A percentile compares a stretch with the other conserved stretches of the same genome.
phyloP scores from a whole-genome alignment of 1,139 yeast genomes.

The Wickerhamomyces sp. region DNA sequence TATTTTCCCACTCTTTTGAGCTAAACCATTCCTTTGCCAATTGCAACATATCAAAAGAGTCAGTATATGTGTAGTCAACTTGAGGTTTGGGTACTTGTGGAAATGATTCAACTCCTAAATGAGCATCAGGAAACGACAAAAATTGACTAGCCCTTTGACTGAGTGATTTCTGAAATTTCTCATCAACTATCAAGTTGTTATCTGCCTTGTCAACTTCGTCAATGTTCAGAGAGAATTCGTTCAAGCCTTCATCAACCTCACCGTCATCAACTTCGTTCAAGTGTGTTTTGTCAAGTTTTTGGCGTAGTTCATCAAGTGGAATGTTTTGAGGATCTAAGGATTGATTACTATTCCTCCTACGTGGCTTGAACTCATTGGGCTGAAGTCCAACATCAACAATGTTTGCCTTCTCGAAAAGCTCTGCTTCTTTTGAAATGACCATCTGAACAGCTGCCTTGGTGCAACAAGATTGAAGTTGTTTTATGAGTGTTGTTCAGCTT shows the following conservation, averaged over 20 bases:
- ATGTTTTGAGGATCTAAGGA: not conserved
- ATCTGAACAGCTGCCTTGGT: no score
- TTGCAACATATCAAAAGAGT: conserved; percentile 34
- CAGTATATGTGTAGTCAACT: conserved; percentile 44
- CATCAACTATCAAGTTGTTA: conserved; percentile 32
- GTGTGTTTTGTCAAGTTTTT: not conserved
- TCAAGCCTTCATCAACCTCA: conserved; percentile 2
- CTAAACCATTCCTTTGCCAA: conserved; percentile 68
- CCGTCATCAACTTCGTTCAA: conserved; percentile 7
- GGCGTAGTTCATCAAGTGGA: not conserved
- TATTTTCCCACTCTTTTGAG: conserved; percentile 38
- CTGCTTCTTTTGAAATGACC: conserved; percentile 21
- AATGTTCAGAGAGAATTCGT: conserved; percentile 3
- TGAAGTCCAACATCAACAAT: conserved; percentile 28
- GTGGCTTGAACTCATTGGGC: conserved; percentile 17
- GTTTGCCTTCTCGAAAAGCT: conserved; percentile 28
- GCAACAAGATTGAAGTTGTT: no score
- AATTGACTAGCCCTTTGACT: conserved; percentile 32
- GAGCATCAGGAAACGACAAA: conserved; percentile 10
- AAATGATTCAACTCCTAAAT: conserved; percentile 15
- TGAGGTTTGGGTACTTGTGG: conserved; percentile 30
- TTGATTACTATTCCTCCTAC: conserved; percentile 2
- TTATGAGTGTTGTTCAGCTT: not conserved
- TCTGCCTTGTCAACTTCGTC: conserved; percentile 25
- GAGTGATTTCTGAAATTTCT: conserved; percentile 29